Conservation (phyloP, 257 asterid species). For the Handroanthus guayacan region DNA sequence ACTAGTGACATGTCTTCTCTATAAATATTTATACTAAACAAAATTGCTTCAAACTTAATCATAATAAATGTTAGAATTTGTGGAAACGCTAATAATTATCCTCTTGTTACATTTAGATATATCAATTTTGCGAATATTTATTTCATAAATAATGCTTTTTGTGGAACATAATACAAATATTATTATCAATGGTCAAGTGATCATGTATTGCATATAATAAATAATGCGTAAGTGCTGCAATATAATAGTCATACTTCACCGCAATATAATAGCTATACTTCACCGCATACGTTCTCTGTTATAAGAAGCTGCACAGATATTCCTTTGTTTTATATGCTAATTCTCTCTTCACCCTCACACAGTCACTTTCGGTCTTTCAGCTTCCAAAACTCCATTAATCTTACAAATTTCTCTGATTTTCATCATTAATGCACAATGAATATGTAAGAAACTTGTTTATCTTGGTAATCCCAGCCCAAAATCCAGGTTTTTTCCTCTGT, state of each 20-base stretch:
- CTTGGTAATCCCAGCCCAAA: constrained; percentile 22
- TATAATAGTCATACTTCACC: neutral
- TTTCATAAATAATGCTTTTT: too few relatives aligned
- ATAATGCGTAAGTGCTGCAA: neutral
- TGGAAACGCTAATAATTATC: too few relatives aligned
- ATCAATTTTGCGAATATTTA: too few relatives aligned
- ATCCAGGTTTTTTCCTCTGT: constrained; percentile 40
- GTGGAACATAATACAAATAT: too few relatives aligned
- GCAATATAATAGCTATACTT: neutral
- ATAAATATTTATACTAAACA: too few relatives aligned
- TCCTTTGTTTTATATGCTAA: neutral
- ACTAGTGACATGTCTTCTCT: neutral
- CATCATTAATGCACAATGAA: constrained; percentile 8
- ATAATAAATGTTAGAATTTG: too few relatives aligned
- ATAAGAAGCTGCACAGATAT: neutral
- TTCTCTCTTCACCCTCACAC: neutral
- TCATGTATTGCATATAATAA: too few relatives aligned
- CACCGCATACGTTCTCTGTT: neutral
- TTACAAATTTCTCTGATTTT: neutral
- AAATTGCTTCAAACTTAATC: too few relatives aligned
- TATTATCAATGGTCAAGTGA: too few relatives aligned
- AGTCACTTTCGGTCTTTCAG: neutral
- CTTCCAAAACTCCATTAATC: neutral
- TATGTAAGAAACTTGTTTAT: constrained; percentile 19
- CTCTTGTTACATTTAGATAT: too few relatives aligned